Conservation (phyloP, 2,329 filamentous ascomycete species). For the Colletotrichum tropicale region DNA sequence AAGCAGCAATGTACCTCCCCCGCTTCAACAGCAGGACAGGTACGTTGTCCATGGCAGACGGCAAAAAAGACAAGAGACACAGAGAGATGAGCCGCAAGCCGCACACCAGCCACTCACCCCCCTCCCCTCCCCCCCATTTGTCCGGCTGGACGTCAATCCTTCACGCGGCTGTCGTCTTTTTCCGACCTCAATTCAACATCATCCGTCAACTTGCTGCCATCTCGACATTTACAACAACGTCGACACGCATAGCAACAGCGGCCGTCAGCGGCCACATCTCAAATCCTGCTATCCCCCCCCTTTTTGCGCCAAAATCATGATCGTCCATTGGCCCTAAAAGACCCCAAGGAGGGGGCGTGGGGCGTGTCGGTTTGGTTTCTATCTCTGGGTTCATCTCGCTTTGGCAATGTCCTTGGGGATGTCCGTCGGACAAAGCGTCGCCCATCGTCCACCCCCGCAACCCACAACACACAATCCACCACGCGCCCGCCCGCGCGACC, state of each 20-base stretch:
- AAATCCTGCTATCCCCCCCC: not conserved
- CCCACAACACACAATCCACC: not conserved
- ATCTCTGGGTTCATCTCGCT: constrained; percentile 20
- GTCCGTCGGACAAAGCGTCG: constrained; percentile 24
- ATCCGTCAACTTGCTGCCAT: not conserved
- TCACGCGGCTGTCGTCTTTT: not conserved
- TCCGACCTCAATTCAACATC: not conserved
- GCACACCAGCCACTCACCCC: not conserved
- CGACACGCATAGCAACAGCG: not conserved
- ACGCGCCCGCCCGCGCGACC: not conserved
- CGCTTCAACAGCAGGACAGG: not conserved
- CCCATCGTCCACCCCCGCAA: constrained; percentile 9
- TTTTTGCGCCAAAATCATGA: not conserved
- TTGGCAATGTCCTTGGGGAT: constrained; percentile 22
- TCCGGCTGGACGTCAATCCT: not conserved
- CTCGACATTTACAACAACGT: not conserved
- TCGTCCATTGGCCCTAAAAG: not conserved
- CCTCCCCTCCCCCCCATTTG: not conserved
- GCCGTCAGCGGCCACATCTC: not conserved
- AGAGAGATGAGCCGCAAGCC: not conserved
- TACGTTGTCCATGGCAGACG: not conserved
- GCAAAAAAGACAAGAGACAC: too few relatives aligned
- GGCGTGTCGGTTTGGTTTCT: constrained; percentile 6
- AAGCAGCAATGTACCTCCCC: not conserved
- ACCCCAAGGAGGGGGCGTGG: constrained; percentile 2